Conservation (phyloP, 768 basidiomycete species). For the Agaricus blazei region DNA sequence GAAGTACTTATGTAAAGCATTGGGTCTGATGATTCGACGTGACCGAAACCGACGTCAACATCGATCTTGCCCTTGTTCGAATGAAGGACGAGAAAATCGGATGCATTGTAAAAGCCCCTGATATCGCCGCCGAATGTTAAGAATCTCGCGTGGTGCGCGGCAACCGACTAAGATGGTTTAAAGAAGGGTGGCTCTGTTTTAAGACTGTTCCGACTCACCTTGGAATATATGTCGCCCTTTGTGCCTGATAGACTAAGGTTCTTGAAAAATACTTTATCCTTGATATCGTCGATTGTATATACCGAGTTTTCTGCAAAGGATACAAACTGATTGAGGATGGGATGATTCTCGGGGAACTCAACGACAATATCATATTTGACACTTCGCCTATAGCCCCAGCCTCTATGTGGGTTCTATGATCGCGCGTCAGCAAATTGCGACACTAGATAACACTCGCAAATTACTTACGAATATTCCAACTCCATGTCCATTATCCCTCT, state of each 20-base stretch:
- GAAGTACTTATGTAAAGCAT: background rate
- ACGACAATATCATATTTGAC: slow-evolving; percentile 4
- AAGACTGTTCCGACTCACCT: background rate
- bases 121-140: background rate
- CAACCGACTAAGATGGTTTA: background rate
- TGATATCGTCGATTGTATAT: slow-evolving; percentile 1
- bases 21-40: background rate
- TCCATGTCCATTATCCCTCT: background rate
- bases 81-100: background rate
- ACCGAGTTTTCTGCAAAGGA: background rate
- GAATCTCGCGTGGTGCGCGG: slow-evolving; percentile 1
- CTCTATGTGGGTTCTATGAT: background rate
- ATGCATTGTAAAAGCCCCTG: slow-evolving; percentile 1
- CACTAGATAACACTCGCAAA: background rate
- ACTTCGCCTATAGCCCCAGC: background rate
- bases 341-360: slow-evolving; percentile 2
- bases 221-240: background rate
- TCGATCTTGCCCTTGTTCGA: slow-evolving; percentile 2
- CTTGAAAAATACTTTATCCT: slow-evolving; percentile 1
- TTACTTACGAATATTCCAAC: slow-evolving; percentile 9
- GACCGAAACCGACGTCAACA: slow-evolving; percentile 3
- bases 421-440: background rate
- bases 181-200: background rate
- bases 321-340: slow-evolving; percentile 5
- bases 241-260: background rate